Evolutionary conservation across 331 rosid genomes (phyloP), one percentile per base, ranked within the genome.

Genomic region (Quercus phellos): DNA sequence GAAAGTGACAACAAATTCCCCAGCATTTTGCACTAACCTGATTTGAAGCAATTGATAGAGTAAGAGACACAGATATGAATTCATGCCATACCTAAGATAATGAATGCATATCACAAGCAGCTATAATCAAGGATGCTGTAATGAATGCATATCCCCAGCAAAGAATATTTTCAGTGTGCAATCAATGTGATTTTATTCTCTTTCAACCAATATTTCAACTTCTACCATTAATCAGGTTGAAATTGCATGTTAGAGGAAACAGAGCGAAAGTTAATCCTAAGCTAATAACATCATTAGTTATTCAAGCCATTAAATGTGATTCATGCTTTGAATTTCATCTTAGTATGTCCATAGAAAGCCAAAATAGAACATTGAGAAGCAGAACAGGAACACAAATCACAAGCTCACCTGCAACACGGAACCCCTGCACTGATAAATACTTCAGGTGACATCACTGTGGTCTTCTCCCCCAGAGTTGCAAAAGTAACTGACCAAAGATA

Each of bases 11-110:
- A 94, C 98, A 87, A 92, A 94, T 75, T 94, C 98, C 81, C 98
- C 98, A 14, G 97, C 88, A 88, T 94, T 94, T 87, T 94, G 98
- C 77, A 94, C 97, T 86, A 94, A 86, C 91, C 98, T 94, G 90
- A 78, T 78, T 73, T 54, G 75, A 85, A 68, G 35, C 55, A 85
- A 82, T 74, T 60, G 26, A 76, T 74, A 73, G 77, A 70, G 76
- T 84, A 75, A 84, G 86, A 72, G 56, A 21, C 67, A 76, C 22
- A 70, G 58, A 56, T 29, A 81, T 70, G 79, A 77, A 78, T 73
- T 53, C 66, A 53, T 42, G 64, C 68, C 54, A 59, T 46, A 46
- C 53, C 51, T 22, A 53, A 19, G 42, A 63, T 54, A 78, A 29
- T 51, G 53, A 59, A 61, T 82, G 67, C 54, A 56, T 71, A 66